phyloP scores from a whole-genome alignment of 495 filamentous ascomycete genomes.

The Evansstolkia leycettana region DNA sequence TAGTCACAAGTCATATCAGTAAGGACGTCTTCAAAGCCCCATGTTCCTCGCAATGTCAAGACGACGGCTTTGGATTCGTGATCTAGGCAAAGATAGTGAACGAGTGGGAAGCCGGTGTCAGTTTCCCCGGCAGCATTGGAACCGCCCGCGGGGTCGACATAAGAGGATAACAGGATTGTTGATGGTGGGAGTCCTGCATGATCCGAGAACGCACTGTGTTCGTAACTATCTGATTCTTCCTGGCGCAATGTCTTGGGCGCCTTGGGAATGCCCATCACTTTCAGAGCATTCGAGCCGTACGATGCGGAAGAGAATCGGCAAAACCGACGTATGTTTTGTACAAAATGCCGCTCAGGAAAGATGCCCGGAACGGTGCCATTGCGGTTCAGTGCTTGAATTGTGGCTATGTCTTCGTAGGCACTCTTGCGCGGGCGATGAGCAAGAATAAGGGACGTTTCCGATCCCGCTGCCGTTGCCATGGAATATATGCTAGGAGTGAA shows the following conservation, averaged over 20 bases:
- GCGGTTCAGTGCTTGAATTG: constrained; percentile 41
- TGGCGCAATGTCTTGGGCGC: constrained; percentile 25
- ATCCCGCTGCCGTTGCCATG: constrained; percentile 49
- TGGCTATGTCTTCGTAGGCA: constrained; percentile 42
- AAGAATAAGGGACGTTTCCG: constrained; percentile 50
- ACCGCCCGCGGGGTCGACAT: constrained; percentile 63
- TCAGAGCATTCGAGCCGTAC: constrained; percentile 60
- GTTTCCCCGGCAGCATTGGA: constrained; percentile 60
- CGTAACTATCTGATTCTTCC: constrained; percentile 38
- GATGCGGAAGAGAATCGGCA: constrained; percentile 68
- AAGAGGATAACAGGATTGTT: constrained; percentile 64
- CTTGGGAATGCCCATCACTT: constrained; percentile 54
- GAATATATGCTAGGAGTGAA: constrained; percentile 58
- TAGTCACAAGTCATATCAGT: constrained; percentile 78
- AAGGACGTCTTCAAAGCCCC: constrained; percentile 70
- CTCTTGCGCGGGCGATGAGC: constrained; percentile 39
- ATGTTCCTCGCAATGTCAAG: constrained; percentile 61
- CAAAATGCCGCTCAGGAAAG: constrained; percentile 54
- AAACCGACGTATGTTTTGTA: constrained; percentile 61
- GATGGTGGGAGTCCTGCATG: constrained; percentile 55
- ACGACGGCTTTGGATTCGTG: constrained; percentile 70
- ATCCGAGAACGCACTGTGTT: constrained; percentile 59
- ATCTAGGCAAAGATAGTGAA: constrained; percentile 68
- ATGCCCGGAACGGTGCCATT: constrained; percentile 48
- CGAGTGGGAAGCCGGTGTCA: constrained; percentile 60